These are phyloP conservation scores for Termitomyces bulborhizus DNA, from an alignment of 768 basidiomycete species.

Conservation along the genomic window DNA sequence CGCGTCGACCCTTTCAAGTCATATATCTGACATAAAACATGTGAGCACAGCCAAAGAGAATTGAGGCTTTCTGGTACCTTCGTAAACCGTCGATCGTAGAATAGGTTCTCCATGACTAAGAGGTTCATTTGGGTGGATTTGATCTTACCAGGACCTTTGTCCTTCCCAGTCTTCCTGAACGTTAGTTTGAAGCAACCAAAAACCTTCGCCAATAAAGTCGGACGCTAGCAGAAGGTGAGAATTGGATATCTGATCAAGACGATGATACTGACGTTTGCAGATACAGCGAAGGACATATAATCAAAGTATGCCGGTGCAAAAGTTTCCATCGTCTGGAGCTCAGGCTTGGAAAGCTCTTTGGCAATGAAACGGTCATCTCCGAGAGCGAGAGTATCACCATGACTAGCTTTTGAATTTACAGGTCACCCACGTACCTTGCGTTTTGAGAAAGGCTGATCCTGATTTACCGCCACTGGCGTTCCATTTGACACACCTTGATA, in stretches of 20 bases:
- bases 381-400: slow-evolving; percentile 7
- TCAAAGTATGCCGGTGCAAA: slow-evolving; percentile 98
- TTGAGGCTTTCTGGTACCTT: slow-evolving; percentile 43
- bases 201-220: slow-evolving; percentile 92
- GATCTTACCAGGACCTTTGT: slow-evolving; percentile 54
- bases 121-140: slow-evolving; percentile 92
- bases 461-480: slow-evolving; percentile 94
- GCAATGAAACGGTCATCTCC: slow-evolving; percentile 97
- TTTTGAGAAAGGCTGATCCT: slow-evolving; percentile 95
- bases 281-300: slow-evolving; percentile 94
- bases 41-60: not conserved
- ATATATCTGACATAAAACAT: slow-evolving; percentile 59
- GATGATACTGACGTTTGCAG: slow-evolving; percentile 58
- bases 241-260: slow-evolving; percentile 2
- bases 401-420: not conserved
- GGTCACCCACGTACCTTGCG: slow-evolving; percentile 55
- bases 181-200: slow-evolving; percentile 96
- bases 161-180: slow-evolving; percentile 76
- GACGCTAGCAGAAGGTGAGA: slow-evolving; percentile 49
- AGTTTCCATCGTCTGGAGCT: slow-evolving; percentile 91
- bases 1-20: slow-evolving; percentile 96
- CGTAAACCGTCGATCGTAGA: slow-evolving; percentile 87
- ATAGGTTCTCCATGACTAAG: slow-evolving; percentile 96
- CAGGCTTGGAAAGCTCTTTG: slow-evolving; percentile 87
- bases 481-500: slow-evolving; percentile 95